These are phyloP conservation scores for Lyophyllum semitale DNA, from an alignment of 768 basidiomycete species.

Conservation along the genomic window DNA sequence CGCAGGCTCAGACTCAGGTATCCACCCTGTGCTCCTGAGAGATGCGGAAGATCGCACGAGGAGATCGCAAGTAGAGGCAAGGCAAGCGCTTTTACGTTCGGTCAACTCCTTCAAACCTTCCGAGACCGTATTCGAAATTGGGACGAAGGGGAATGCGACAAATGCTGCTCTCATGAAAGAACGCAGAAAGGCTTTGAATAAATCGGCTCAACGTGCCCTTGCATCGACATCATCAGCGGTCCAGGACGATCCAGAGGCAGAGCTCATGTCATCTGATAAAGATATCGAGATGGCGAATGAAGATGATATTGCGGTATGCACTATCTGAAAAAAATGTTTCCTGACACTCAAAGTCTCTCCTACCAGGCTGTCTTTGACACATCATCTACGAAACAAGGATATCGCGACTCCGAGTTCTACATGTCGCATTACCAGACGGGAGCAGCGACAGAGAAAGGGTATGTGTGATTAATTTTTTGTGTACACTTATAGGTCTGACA, in stretches of 20 bases:
- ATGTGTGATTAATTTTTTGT: conserved; percentile 21
- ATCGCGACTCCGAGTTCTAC: conserved; percentile 84
- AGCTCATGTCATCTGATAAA: conserved; percentile 29
- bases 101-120: conserved; percentile 82
- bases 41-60: conserved; percentile 36
- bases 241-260: conserved; percentile 35
- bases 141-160: conserved; percentile 63
- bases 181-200: conserved; percentile 74
- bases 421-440: conserved; percentile 92
- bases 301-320: conserved; percentile 68
- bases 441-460: conserved; percentile 90
- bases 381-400: conserved; percentile 51
- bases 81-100: conserved; percentile 67
- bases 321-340: neutral
- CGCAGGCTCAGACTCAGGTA: conserved; percentile 60
- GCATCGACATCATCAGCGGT: conserved; percentile 30
- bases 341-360: conserved; percentile 4
- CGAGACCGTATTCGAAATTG: conserved; percentile 92
- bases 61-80: conserved; percentile 50
- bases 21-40: conserved; percentile 71
- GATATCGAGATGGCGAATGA: conserved; percentile 77
- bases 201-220: conserved; percentile 54
- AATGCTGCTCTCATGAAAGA: conserved; percentile 85
- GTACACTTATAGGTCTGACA: neutral
- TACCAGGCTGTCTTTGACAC: conserved; percentile 68